Conservation (phyloP, 768 basidiomycete genomes). For the Suillus plorans region DNA sequence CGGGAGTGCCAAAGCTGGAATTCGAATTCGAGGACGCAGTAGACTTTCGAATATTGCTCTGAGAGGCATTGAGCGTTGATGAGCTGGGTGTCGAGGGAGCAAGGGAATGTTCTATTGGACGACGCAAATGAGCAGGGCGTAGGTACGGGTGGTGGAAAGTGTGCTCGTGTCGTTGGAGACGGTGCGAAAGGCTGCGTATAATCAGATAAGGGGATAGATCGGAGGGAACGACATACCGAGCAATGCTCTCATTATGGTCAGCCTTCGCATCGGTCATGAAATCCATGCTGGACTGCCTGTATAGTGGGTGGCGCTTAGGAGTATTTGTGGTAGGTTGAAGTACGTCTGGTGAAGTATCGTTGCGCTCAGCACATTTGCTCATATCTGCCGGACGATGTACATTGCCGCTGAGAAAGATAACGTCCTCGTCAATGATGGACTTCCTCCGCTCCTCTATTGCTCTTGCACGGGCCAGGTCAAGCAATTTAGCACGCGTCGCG, state of each 20-base stretch:
- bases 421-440: conserved; percentile 48
- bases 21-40: conserved; percentile 30
- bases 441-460: conserved; percentile 53
- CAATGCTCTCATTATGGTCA: conserved; percentile 49
- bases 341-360: conserved; percentile 34
- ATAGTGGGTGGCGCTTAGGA: conserved; percentile 57
- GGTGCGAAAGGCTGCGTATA: not conserved
- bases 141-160: conserved; percentile 5
- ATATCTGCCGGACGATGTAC: conserved; percentile 1
- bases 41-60: conserved; percentile 25
- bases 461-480: conserved; percentile 70
- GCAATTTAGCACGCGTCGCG: conserved; percentile 78
- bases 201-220: conserved; percentile 12
- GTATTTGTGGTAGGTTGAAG: conserved; percentile 50
- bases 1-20: conserved; percentile 37
- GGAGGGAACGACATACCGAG: conserved; percentile 49
- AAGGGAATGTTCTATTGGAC: not conserved
- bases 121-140: not conserved
- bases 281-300: conserved; percentile 87
- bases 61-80: conserved; percentile 1
- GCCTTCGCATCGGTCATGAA: conserved; percentile 59
- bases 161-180: conserved; percentile 3
- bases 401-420: conserved; percentile 17
- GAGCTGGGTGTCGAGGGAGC: not conserved
- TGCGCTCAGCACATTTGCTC: conserved; percentile 5